phyloP scores from a whole-genome alignment of 2,329 filamentous ascomycete genomes.

The Verticillium nonalfalfae region DNA sequence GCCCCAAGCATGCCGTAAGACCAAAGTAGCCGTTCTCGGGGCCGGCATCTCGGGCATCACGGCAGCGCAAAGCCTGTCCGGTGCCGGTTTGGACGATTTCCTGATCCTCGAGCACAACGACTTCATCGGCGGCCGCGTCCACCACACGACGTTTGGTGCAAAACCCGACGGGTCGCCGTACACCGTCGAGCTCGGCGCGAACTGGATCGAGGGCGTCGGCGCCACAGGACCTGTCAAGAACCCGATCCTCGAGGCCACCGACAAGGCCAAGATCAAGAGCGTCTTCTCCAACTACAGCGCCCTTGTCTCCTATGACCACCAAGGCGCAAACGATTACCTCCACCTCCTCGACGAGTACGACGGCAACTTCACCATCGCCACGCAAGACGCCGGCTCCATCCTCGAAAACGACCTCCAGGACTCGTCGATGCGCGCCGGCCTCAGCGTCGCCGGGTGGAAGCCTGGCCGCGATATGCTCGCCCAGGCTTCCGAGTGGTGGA shows the following conservation, averaged over 20 bases:
- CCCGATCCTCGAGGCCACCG: slow-evolving; percentile 55
- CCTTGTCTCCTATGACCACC: slow-evolving; percentile 54
- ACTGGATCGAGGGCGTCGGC: slow-evolving; percentile 38
- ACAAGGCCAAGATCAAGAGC: slow-evolving; percentile 52
- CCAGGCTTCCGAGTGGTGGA: slow-evolving; percentile 56
- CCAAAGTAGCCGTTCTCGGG: slow-evolving; percentile 39
- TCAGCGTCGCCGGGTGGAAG: slow-evolving; percentile 57
- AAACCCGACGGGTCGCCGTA: slow-evolving; percentile 43
- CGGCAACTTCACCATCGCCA: slow-evolving; percentile 34
- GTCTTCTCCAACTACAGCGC: slow-evolving; percentile 51
- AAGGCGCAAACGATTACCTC: slow-evolving; percentile 44
- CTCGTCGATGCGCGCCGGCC: slow-evolving; percentile 49
- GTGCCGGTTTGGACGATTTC: slow-evolving; percentile 57
- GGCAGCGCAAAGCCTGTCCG: slow-evolving; percentile 55
- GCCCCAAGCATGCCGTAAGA: slow-evolving; percentile 19
- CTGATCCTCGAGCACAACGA: slow-evolving; percentile 58
- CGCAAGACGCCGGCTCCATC: slow-evolving; percentile 49
- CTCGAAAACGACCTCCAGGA: slow-evolving; percentile 56
- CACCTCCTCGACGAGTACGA: slow-evolving; percentile 44
- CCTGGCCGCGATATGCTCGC: slow-evolving; percentile 47
- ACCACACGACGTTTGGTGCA: slow-evolving; percentile 50
- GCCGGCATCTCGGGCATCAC: slow-evolving; percentile 59
- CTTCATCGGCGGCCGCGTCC: slow-evolving; percentile 55
- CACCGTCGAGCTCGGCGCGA: slow-evolving; percentile 59
- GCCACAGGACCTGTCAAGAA: slow-evolving; percentile 36